Base-by-base conservation (phyloP, 1,284 basidiomycete species). In the Lentinula novae-zelandiae region DNA sequence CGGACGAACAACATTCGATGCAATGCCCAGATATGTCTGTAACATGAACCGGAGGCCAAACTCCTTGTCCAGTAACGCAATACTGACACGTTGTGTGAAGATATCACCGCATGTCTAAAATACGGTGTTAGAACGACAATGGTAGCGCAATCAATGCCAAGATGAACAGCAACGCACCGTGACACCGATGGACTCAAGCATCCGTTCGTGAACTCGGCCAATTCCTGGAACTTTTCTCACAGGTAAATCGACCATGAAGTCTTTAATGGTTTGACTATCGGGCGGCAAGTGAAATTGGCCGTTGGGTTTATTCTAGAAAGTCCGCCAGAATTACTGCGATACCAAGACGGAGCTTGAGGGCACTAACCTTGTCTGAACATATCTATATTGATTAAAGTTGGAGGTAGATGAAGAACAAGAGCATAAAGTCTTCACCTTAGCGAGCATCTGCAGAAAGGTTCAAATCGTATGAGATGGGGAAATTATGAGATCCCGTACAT, bases 191-290 rank as follows among this genome's bases (percentile, higher is more conserved):
- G 92, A 90, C 57, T 95, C 92, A 9, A 96, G 75, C 49, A 95
- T 77, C 48, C 93, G 81, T 71, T 97, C 95, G 39, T 89, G 90
- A 2, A 97, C 94, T 54, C 94, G 80, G 1, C 94, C 94, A 62
- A 96, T 86, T 0, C 94, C 94, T 1, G 92, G 93, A 15, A 96
- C 83, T 72, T 91, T 93, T 38, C 92, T 85, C 52, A 94, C 90
- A 1, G 90, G 80, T 8, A 94, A 80, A 48, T 86, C 81, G 10
- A 73, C 76, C 84, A 91, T 91, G 74, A 97, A 98, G 0, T 75
- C 75, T 48, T 81, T 81, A 66, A 96, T 88, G 0, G 81, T 78
- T 22, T 85, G 72, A 1, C 81, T 72, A 51, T 90, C 80, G 69
- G 90, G 92, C 2, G 85, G 76, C 39, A 96, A 81, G 67, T 85